These are phyloP conservation scores for Yamadazyma songkhlaensis DNA, from an alignment of 1,139 yeast genomes.

Conservation along the genomic window DNA sequence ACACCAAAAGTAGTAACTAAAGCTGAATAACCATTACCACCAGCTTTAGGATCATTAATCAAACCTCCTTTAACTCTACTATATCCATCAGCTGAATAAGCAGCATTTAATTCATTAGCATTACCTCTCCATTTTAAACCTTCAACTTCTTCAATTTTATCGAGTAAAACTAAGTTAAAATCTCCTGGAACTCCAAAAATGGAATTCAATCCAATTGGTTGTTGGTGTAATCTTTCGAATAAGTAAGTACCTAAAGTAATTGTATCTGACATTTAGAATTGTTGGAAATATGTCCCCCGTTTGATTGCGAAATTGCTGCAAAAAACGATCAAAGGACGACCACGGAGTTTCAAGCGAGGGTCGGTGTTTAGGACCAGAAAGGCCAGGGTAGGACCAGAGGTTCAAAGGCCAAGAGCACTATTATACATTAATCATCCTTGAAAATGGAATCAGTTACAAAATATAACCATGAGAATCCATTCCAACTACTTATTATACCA, in stretches of 20 bases:
- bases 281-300: not conserved
- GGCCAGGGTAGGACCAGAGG: too few species aligned
- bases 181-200: conserved; percentile 82
- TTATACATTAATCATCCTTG: conserved; percentile 8
- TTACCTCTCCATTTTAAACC: conserved; percentile 68
- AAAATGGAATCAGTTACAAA: conserved; percentile 59
- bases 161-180: conserved; percentile 67
- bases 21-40: conserved; percentile 44
- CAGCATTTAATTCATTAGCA: conserved; percentile 71
- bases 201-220: conserved; percentile 53
- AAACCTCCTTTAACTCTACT: conserved; percentile 50
- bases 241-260: conserved; percentile 59
- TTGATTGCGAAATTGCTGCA: too few species aligned
- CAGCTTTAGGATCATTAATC: conserved; percentile 7
- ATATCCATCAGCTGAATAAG: conserved; percentile 72
- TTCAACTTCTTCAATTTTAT: conserved; percentile 59
- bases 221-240: conserved; percentile 59
- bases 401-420: not conserved
- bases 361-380: too few species aligned
- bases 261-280: conserved; percentile 14
- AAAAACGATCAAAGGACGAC: too few species aligned
- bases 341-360: too few species aligned
- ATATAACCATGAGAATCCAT: conserved; percentile 84
- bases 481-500: conserved; percentile 87
- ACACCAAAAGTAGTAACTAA: conserved; percentile 68